phyloP scores from a whole-genome alignment of 306 rosid species.

The Quercus bicolor region DNA sequence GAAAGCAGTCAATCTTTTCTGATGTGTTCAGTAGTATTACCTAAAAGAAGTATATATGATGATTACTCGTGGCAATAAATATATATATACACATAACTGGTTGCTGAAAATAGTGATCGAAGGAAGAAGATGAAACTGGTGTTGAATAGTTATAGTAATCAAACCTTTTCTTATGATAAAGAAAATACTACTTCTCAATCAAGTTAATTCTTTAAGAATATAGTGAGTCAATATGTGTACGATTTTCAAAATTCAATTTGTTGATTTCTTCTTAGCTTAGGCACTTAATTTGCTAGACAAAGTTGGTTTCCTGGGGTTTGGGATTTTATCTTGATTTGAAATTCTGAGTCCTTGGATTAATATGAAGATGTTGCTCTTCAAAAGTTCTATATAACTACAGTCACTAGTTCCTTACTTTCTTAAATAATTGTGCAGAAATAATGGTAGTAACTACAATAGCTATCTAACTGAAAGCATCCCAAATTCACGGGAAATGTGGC shows the following conservation, averaged over 20 bases:
- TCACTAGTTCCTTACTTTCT: not conserved
- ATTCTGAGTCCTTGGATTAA: too few relatives aligned
- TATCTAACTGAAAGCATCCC: constrained; percentile 28
- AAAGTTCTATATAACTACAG: not conserved
- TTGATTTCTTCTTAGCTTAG: not conserved
- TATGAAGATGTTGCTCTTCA: not conserved
- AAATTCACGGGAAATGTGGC: constrained; percentile 30
- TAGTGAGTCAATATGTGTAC: not conserved
- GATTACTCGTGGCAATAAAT: not conserved
- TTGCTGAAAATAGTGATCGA: not conserved
- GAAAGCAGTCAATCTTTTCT: not conserved
- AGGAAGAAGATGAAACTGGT: not conserved
- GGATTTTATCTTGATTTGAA: not conserved
- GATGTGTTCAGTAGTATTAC: not conserved
- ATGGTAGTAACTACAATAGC: constrained; percentile 18
- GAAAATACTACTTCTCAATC: not conserved
- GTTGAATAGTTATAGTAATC: not conserved
- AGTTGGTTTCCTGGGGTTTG: not conserved
- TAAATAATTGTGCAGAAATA: constrained; percentile 24
- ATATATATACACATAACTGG: not conserved
- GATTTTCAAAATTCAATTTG: not conserved
- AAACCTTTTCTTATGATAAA: too few relatives aligned
- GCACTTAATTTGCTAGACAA: not conserved
- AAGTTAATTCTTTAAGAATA: not conserved
- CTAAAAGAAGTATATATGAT: not conserved